Evolutionary conservation across 2,329 filamentous ascomycete species (phyloP).

Genomic region (Aspergillus jensenii): DNA sequence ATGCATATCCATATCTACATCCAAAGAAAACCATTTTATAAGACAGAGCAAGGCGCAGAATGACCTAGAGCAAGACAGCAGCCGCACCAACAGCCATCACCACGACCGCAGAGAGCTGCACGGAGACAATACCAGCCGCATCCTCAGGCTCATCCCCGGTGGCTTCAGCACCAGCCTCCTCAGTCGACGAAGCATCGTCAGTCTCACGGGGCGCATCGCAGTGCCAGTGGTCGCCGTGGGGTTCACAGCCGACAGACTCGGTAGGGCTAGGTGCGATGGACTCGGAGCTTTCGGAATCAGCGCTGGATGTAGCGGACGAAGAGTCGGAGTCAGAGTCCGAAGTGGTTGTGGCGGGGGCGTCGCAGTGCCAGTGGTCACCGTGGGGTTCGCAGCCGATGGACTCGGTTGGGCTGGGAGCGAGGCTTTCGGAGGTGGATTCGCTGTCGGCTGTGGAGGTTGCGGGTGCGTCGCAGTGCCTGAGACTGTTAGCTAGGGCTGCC

Average conservation of each 20-base stretch:
- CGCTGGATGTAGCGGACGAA: neutral
- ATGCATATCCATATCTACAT: neutral
- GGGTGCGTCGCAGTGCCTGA: neutral
- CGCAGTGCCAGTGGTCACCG: constrained; percentile 33
- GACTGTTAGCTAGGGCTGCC: neutral
- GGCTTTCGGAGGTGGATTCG: constrained; percentile 17
- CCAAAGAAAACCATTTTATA: neutral
- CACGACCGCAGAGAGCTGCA: constrained; percentile 8
- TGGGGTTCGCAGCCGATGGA: constrained; percentile 27
- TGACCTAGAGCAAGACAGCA: constrained; percentile 1
- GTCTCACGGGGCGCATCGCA: constrained; percentile 24
- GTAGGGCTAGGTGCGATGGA: no score
- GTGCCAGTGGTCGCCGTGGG: constrained; percentile 30
- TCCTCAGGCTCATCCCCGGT: constrained; percentile 7
- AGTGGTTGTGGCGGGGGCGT: constrained; percentile 22
- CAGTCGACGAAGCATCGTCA: constrained; percentile 3
- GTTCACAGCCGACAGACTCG: constrained; percentile 15
- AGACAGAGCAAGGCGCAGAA: neutral
- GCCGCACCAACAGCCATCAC: constrained; percentile 16
- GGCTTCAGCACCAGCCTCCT: constrained; percentile 8
- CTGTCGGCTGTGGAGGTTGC: neutral
- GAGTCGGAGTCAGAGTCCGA: constrained; percentile 3
- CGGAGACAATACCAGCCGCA: constrained; percentile 8
- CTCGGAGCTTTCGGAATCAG: no score
- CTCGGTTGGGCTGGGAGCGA: constrained; percentile 31